phyloP scores from a whole-genome alignment of 129 eudicot species.

The Oenanthe sinensis region DNA sequence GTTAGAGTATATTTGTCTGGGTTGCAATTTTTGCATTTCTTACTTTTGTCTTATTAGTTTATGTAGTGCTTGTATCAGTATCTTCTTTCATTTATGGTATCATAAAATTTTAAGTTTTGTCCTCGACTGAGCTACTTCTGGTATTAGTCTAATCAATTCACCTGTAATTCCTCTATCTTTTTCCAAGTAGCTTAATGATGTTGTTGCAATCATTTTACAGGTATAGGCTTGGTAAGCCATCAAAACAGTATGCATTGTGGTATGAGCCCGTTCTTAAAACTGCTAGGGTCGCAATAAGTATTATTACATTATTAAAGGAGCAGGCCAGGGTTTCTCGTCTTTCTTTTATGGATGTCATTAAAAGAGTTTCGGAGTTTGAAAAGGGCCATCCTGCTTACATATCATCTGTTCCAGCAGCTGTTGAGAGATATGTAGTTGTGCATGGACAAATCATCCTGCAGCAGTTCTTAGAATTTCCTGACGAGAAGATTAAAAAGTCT shows the following conservation, averaged over 20 bases:
- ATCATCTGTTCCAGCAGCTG: constrained; percentile 52
- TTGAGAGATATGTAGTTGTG: constrained; percentile 79
- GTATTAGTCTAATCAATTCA: not conserved
- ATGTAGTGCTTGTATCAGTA: not conserved
- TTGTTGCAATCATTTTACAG: constrained; percentile 31
- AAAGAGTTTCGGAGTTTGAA: constrained; percentile 55
- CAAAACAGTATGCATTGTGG: constrained; percentile 94
- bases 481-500: constrained; percentile 56
- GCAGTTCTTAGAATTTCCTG: constrained; percentile 85
- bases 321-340: constrained; percentile 84
- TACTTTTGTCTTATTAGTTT: not conserved
- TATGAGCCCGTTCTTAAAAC: constrained; percentile 88
- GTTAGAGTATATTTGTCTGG: not conserved
- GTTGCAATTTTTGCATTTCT: too few species aligned
- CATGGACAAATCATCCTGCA: constrained; percentile 93
- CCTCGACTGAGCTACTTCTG: not conserved
- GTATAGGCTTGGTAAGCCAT: constrained; percentile 95
- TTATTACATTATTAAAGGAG: constrained; percentile 82
- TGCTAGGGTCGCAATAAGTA: constrained; percentile 66
- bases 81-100: not conserved
- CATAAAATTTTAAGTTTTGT: not conserved
- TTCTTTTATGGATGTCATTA: constrained; percentile 68
- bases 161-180: not conserved
- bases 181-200: not conserved
- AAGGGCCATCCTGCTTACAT: constrained; percentile 75